Percentiles rank a stretch among this genome's conserved stretches.
phyloP scores from a whole-genome alignment of 495 filamentous ascomycete species.

The Glonium stellatum region DNA sequence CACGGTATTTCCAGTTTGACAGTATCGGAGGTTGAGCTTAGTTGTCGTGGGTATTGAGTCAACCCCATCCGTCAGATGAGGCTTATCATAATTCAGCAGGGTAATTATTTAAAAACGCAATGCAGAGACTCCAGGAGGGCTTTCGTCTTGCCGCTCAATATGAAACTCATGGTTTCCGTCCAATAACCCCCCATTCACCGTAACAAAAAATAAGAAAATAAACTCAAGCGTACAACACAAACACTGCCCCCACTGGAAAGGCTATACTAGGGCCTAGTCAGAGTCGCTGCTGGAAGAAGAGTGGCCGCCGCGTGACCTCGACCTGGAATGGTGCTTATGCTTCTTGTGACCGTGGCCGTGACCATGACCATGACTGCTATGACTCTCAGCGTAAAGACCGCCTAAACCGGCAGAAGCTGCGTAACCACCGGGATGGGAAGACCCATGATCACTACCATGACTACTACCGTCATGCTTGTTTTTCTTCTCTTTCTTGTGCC shows the following conservation, averaged over 20 bases:
- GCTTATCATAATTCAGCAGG: neutral
- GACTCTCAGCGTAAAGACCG: slow-evolving; percentile 27
- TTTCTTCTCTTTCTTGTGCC: slow-evolving; percentile 32
- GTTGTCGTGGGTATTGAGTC: neutral
- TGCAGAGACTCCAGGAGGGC: neutral
- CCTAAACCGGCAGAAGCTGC: slow-evolving; percentile 25
- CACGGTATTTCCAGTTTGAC: neutral
- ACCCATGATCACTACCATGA: slow-evolving; percentile 15
- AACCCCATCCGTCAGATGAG: neutral
- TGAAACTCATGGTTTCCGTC: neutral
- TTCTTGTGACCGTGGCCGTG: slow-evolving; percentile 22
- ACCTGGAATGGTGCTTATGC: slow-evolving; percentile 18
- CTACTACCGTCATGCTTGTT: slow-evolving; percentile 9
- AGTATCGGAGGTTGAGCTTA: neutral
- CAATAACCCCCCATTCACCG: neutral
- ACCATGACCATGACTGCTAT: slow-evolving; percentile 10
- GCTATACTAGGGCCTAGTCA: slow-evolving; percentile 10
- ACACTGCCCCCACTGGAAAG: neutral
- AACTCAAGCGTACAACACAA: slow-evolving; percentile 2
- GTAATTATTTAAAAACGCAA: neutral
- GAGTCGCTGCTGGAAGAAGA: slow-evolving; percentile 27
- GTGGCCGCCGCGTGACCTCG: slow-evolving; percentile 14
- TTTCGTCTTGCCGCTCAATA: too few species aligned
- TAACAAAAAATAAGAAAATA: neutral
- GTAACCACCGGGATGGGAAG: slow-evolving; percentile 3